A percentile compares a stretch with the other conserved stretches of the same genome.
Evolutionary conservation across 805 yeast genomes (phyloP).

Genomic region (Suhomyces sp.): DNA sequence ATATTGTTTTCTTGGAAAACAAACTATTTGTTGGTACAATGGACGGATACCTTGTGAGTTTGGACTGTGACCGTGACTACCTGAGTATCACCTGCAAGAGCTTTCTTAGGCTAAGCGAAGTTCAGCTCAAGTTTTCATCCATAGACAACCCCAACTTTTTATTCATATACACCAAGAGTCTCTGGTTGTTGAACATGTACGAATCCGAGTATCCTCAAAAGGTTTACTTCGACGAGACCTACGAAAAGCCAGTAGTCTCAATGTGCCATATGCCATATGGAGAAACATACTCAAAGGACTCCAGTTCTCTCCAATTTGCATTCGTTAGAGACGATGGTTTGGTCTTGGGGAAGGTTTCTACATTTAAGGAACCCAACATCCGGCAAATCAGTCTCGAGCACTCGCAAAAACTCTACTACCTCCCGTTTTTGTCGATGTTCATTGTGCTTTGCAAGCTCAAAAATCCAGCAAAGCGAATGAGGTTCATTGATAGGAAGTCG

Average conservation of each 20-base stretch:
- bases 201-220: conserved; percentile 25
- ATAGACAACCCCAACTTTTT: conserved; percentile 19
- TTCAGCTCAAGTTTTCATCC: conserved; percentile 20
- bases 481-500: conserved; percentile 32
- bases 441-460: conserved; percentile 31
- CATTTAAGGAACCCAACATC: conserved; percentile 21
- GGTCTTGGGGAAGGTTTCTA: conserved; percentile 22
- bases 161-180: conserved; percentile 22
- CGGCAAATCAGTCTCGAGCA: conserved; percentile 32
- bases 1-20: conserved; percentile 7
- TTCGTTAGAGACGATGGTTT: conserved; percentile 38
- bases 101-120: conserved; percentile 25
- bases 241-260: conserved; percentile 24
- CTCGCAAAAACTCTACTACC: conserved; percentile 29
- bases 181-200: conserved; percentile 33
- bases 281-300: neutral
- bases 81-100: conserved; percentile 9
- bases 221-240: conserved; percentile 35
- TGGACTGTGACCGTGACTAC: conserved; percentile 6
- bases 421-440: conserved; percentile 28
- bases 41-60: conserved; percentile 26
- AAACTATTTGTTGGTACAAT: conserved; percentile 29
- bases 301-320: conserved; percentile 8
- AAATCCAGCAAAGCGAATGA: conserved; percentile 22
- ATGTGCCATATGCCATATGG: conserved; percentile 14